phyloP scores from a whole-genome alignment of 2,329 filamentous ascomycete species.

The Pestalotiopsis sp. region DNA sequence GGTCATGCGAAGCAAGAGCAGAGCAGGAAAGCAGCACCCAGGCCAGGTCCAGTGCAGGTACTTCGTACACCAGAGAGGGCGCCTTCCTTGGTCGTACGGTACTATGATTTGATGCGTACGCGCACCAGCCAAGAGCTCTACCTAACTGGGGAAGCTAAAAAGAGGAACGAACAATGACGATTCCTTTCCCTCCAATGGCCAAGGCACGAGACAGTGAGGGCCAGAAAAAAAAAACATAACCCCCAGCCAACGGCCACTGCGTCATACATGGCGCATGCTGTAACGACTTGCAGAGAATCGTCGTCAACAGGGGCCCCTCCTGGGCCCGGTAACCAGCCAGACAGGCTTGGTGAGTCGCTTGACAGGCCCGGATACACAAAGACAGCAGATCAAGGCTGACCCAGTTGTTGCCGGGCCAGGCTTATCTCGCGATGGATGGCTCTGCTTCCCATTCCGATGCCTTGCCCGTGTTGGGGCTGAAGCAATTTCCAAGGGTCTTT shows the following conservation, averaged over 20 bases:
- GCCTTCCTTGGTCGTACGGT: neutral
- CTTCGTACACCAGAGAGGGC: neutral
- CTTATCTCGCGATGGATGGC: neutral
- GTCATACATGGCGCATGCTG: slow-evolving; percentile 6
- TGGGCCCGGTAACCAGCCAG: neutral
- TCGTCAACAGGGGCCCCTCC: neutral
- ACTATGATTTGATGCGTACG: neutral
- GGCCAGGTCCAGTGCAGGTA: neutral
- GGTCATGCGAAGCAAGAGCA: neutral
- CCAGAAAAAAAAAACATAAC: neutral
- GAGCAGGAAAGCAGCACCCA: neutral
- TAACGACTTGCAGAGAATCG: neutral
- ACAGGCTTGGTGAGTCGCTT: neutral
- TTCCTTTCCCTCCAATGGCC: slow-evolving; percentile 2
- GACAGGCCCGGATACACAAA: neutral
- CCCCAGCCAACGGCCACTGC: neutral
- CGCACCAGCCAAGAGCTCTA: neutral
- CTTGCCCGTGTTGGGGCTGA: neutral
- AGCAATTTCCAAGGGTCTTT: slow-evolving; percentile 1
- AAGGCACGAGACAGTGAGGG: neutral
- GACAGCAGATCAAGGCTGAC: neutral
- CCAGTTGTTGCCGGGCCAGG: neutral
- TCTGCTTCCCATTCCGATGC: neutral
- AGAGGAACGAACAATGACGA: slow-evolving; percentile 6
- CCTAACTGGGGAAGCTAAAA: neutral